Evolutionary conservation across 2,329 filamentous ascomycete species (phyloP).

Genomic region (Beauveria pseudobassiana): DNA sequence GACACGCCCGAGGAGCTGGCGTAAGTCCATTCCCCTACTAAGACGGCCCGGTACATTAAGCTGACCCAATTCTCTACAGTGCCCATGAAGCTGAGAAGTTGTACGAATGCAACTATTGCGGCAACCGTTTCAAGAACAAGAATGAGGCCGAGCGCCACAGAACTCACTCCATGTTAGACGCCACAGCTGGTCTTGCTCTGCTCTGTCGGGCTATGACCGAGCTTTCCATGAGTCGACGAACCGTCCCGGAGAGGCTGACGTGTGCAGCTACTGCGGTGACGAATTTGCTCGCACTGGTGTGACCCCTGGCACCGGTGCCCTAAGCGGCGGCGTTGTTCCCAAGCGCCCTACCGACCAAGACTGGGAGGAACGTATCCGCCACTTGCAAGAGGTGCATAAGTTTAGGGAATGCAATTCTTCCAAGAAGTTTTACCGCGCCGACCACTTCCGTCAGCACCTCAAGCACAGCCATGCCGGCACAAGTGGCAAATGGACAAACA

Average conservation of each 20-base stretch:
- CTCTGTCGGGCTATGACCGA: slow-evolving; percentile 66
- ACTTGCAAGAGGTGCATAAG: slow-evolving; percentile 88
- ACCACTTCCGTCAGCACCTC: slow-evolving; percentile 95
- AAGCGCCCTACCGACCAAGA: slow-evolving; percentile 65
- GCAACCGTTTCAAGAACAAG: slow-evolving; percentile 97
- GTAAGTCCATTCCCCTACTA: slow-evolving; percentile 43
- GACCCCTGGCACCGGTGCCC: slow-evolving; percentile 25
- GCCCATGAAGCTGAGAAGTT: slow-evolving; percentile 92
- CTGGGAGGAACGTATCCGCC: slow-evolving; percentile 79
- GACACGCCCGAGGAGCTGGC: slow-evolving; percentile 74
- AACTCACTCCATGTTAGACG: slow-evolving; percentile 88
- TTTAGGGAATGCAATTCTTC: slow-evolving; percentile 96
- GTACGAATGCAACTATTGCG: slow-evolving; percentile 87
- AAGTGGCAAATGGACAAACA: slow-evolving; percentile 98
- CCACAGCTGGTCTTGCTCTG: slow-evolving; percentile 95
- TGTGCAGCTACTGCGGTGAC: slow-evolving; percentile 91
- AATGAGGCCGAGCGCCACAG: slow-evolving; percentile 93
- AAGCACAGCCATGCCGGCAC: slow-evolving; percentile 96
- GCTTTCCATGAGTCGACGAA: slow-evolving; percentile 79
- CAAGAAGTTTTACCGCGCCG: slow-evolving; percentile 96
- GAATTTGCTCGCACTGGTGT: slow-evolving; percentile 61
- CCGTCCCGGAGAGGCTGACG: slow-evolving; percentile 61
- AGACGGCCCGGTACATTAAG: not conserved
- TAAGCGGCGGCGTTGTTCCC: slow-evolving; percentile 28
- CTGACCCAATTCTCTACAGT: slow-evolving; percentile 37